These are phyloP conservation scores for Funneliformis geosporum DNA, from an alignment of 192 early-diverging fungal species.

Conservation along the genomic window DNA sequence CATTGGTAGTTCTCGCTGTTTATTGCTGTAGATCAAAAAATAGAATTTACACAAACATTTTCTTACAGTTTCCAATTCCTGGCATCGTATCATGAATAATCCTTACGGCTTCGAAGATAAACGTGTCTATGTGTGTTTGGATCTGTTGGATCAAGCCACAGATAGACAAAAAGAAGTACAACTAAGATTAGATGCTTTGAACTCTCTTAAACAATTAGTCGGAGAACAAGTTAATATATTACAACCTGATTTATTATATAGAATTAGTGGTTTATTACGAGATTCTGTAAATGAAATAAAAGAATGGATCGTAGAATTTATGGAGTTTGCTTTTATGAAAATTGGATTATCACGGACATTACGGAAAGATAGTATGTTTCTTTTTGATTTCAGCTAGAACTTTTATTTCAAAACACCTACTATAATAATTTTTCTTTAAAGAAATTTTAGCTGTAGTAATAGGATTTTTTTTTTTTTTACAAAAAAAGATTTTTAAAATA, in stretches of 20 bases:
- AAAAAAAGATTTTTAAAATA: background rate
- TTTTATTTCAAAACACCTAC: background rate
- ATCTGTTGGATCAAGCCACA: constrained; percentile 5
- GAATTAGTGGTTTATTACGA: constrained; percentile 4
- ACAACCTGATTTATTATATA: constrained; percentile 7
- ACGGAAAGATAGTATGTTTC: constrained; percentile 25
- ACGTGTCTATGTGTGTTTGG: constrained; percentile 2
- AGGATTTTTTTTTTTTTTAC: background rate
- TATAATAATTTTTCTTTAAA: too few species aligned
- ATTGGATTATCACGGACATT: background rate
- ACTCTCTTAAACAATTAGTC: constrained; percentile 27
- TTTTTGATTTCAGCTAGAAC: background rate
- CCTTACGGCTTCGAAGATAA: background rate
- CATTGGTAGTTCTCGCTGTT: too few species aligned
- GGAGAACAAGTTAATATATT: constrained; percentile 11
- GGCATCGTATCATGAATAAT: background rate
- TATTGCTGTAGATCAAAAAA: too few species aligned
- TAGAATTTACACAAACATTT: background rate
- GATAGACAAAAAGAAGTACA: constrained; percentile 12
- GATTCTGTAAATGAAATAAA: constrained; percentile 14
- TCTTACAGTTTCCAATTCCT: background rate
- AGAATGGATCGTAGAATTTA: constrained; percentile 30
- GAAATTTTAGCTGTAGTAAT: background rate
- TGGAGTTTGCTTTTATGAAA: constrained; percentile 10
- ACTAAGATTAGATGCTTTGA: constrained; percentile 21